Evolutionary conservation across 805 yeast species (phyloP), one percentile per base, ranked within the genome.

Genomic region (Starmerella stigmatis): DNA sequence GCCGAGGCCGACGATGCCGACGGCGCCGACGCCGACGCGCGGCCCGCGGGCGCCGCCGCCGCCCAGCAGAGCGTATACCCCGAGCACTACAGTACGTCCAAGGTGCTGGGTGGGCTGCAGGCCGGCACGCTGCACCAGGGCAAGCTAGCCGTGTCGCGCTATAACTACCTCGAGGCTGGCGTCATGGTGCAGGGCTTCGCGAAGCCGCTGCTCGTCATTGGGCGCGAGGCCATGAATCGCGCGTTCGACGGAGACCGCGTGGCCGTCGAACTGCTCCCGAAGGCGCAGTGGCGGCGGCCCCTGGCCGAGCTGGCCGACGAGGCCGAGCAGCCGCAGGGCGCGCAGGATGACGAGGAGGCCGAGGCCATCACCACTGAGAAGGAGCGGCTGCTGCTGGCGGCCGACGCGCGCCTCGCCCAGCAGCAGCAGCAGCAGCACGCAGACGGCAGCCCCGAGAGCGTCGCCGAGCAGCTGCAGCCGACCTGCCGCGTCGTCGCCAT

Each of bases 221-320:
- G 98, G 0, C 72, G 88, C 38, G 84, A 83, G 57, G 79, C 79
- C 60, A 65, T 92, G 55, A 92, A 92, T 62, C 77, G 99, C 63
- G 82, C 89, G 0, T 89, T 89, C 66, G 85, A 84, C 56, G 88
- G 95, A 22, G 99, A 92, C 59, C 74, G 78, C 29, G 97, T 92
- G 25, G 83, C 86, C 37, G 86, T 92, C 5, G 97, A 92, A 63
- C 66, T 92, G 34, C 68, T 92, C 34, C 96, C 97, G 1, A 75
- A 83, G 53, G 69, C 72, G 23, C 78, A 83, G 59, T 92, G 98
- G 98, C 79, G 82, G 56, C 78, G 77, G 30, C 94, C 96, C 1
- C 79, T 94, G 0, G 66, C 81, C 4, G 75, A 81, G 38, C 80
- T 86, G 34, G 66, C 86, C 30, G 96, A 86, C 57, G 94, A 85